phyloP scores from a whole-genome alignment of 2,329 filamentous ascomycete species.

The Herpotrichia juniperi region DNA sequence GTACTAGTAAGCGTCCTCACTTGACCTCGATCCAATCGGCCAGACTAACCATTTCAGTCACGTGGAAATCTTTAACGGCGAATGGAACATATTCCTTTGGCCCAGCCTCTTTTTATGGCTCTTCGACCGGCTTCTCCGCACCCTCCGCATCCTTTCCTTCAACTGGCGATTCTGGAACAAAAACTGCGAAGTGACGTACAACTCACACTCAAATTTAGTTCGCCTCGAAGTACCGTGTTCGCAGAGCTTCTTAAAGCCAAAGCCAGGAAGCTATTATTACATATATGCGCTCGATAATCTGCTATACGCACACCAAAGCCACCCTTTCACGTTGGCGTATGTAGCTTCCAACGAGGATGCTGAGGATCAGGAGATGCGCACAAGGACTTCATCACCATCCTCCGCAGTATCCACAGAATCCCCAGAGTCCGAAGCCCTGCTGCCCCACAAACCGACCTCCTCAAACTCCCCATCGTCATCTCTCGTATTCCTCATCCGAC shows the following conservation, averaged over 20 bases:
- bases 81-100: conserved; percentile 59
- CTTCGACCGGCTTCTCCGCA: conserved; percentile 55
- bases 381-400: background rate
- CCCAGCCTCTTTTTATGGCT: conserved; percentile 57
- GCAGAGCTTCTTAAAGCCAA: conserved; percentile 39
- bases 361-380: background rate
- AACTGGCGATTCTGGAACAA: conserved; percentile 47
- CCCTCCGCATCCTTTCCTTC: conserved; percentile 52
- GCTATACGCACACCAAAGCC: conserved; percentile 55
- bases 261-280: conserved; percentile 58
- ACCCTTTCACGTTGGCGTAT: conserved; percentile 53
- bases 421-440: conserved; percentile 37
- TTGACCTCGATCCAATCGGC: conserved; percentile 15
- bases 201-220: conserved; percentile 52
- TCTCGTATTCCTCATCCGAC: conserved; percentile 57
- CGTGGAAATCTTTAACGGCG: conserved; percentile 58
- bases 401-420: conserved; percentile 20
- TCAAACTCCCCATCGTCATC: conserved; percentile 3
- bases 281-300: conserved; percentile 53
- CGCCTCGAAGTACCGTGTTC: conserved; percentile 52
- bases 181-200: conserved; percentile 50
- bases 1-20: conserved; percentile 53
- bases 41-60: conserved; percentile 45
- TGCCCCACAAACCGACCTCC: conserved; percentile 9
- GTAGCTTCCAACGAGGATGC: conserved; percentile 11